phyloP scores from a whole-genome alignment of 345 rosid species.

The Chamaenerion angustifolium region DNA sequence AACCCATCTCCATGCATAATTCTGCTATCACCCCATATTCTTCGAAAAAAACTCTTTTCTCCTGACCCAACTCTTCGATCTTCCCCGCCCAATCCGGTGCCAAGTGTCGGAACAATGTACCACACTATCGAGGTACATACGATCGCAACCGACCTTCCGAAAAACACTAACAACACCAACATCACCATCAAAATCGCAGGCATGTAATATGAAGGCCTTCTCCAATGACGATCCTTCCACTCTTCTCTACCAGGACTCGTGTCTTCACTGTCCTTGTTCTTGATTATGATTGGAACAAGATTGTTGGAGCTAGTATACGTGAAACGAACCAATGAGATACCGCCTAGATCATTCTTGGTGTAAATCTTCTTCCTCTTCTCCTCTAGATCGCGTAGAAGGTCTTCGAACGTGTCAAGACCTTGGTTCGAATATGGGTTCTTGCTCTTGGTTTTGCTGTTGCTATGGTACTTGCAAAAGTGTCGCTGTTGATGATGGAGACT shows the following conservation, averaged over 20 bases:
- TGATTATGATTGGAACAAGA: conserved; percentile 3
- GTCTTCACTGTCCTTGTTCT: conserved; percentile 3
- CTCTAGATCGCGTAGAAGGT: too few relatives aligned
- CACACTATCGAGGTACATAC: conserved; percentile 51
- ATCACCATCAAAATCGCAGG: conserved; percentile 39
- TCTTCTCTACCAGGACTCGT: neutral
- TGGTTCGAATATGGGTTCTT: too few relatives aligned
- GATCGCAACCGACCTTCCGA: conserved; percentile 52
- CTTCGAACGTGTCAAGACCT: too few relatives aligned
- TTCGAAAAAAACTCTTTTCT: too few relatives aligned
- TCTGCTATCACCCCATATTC: too few relatives aligned
- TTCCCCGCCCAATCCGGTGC: conserved; percentile 4
- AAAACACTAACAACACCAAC: conserved; percentile 38
- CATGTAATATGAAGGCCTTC: conserved; percentile 37
- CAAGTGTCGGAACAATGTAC: conserved; percentile 47
- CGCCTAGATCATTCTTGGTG: too few relatives aligned
- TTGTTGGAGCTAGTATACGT: conserved; percentile 3
- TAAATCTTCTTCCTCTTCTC: too few relatives aligned
- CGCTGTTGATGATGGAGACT: too few relatives aligned
- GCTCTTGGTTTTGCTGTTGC: too few relatives aligned
- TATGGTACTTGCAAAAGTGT: too few relatives aligned
- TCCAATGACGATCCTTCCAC: conserved; percentile 8
- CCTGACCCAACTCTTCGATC: too few relatives aligned
- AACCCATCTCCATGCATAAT: too few relatives aligned
- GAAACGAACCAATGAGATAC: conserved; percentile 1